Evolutionary conservation across 768 basidiomycete genomes (phyloP).

Genomic region (Lepiota brunneoincarnata): DNA sequence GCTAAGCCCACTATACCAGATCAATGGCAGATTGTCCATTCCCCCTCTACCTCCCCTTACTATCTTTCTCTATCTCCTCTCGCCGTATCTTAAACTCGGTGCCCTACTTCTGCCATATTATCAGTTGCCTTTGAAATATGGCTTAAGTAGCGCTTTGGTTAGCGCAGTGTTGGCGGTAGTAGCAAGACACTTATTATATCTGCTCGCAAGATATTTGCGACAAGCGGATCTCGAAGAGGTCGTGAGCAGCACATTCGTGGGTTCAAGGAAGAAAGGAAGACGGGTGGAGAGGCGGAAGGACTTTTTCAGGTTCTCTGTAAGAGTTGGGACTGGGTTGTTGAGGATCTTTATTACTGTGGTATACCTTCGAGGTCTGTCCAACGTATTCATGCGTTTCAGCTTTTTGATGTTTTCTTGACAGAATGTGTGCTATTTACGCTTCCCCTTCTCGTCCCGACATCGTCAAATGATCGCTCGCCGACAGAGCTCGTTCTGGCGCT

Average conservation of each 20-base stretch:
- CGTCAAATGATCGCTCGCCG: slow-evolving; percentile 33
- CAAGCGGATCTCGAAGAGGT: slow-evolving; percentile 66
- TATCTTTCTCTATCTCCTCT: slow-evolving; percentile 68
- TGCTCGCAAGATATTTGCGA: slow-evolving; percentile 71
- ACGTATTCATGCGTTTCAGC: not conserved
- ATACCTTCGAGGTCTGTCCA: slow-evolving; percentile 64
- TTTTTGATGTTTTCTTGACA: slow-evolving; percentile 20
- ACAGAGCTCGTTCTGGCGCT: slow-evolving; percentile 28
- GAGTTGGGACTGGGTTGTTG: slow-evolving; percentile 40
- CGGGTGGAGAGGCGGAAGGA: slow-evolving; percentile 35
- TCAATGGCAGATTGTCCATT: slow-evolving; percentile 33
- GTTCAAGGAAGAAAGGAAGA: slow-evolving; percentile 49
- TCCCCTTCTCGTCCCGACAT: slow-evolving; percentile 41
- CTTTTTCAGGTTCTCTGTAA: slow-evolving; percentile 42
- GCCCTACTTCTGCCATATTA: slow-evolving; percentile 59
- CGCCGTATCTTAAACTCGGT: slow-evolving; percentile 69
- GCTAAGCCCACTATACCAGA: slow-evolving; percentile 43
- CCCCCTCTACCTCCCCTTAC: slow-evolving; percentile 55
- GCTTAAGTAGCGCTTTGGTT: slow-evolving; percentile 45
- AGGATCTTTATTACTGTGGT: slow-evolving; percentile 53
- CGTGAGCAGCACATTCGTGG: slow-evolving; percentile 50
- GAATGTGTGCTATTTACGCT: slow-evolving; percentile 54
- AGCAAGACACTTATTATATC: slow-evolving; percentile 70
- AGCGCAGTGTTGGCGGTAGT: slow-evolving; percentile 61
- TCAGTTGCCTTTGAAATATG: slow-evolving; percentile 43